Percentiles rank a stretch among this genome's conserved stretches.
phyloP scores from a whole-genome alignment of 257 asterid species.

The Petunia axillaris region DNA sequence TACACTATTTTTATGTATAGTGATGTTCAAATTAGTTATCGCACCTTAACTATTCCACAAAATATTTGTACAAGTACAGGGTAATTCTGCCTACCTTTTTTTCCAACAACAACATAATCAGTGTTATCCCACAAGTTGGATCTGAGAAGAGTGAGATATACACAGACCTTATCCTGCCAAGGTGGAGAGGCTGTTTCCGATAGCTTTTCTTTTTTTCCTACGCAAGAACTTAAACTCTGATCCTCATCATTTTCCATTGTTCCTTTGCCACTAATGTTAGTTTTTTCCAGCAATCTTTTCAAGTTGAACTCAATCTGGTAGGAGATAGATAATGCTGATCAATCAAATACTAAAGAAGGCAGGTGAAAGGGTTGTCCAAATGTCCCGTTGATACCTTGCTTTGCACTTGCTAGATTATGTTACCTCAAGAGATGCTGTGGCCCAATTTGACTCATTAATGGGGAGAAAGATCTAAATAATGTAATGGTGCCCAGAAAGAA shows the following conservation, averaged over 20 bases:
- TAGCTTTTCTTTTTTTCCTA: no score
- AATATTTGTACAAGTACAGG: no score
- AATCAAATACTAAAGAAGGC: not conserved
- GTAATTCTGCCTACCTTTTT: no score
- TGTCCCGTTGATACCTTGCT: conserved; percentile 20
- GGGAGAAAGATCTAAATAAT: not conserved
- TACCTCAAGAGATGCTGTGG: conserved; percentile 8
- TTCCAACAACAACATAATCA: no score
- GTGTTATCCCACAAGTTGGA: no score
- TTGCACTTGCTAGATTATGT: not conserved
- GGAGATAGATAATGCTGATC: conserved; percentile 7
- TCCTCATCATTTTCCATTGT: not conserved
- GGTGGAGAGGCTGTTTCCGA: no score
- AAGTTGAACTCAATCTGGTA: not conserved
- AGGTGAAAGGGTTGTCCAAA: not conserved
- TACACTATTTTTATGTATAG: not conserved
- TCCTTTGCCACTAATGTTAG: not conserved
- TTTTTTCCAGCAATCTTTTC: not conserved
- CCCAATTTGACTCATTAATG: conserved; percentile 10
- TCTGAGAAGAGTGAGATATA: no score
- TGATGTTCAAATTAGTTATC: not conserved
- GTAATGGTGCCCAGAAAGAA: conserved; percentile 15
- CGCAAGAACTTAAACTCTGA: no score
- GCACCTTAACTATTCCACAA: no score
- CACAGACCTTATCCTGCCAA: no score